These are phyloP conservation scores for Moricandia moricandioides DNA, from an alignment of 345 rosid species.

Conservation along the genomic window DNA sequence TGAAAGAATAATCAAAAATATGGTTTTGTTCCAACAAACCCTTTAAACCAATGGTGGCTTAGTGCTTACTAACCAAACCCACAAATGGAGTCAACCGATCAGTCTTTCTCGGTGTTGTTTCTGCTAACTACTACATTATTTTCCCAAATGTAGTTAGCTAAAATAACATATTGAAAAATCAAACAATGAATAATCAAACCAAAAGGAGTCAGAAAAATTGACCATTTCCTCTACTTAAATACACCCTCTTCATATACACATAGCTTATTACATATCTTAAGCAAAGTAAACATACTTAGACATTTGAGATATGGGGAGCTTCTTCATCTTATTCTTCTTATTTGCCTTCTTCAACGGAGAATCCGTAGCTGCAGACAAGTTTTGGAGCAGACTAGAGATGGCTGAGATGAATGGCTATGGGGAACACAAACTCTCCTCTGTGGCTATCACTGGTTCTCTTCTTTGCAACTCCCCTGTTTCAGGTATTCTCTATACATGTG, in stretches of 20 bases:
- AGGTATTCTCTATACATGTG: slow-evolving; percentile 15
- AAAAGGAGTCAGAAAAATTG: slow-evolving; percentile 9
- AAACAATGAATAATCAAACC: slow-evolving; percentile 4
- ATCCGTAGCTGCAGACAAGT: slow-evolving; percentile 33
- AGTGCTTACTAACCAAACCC: slow-evolving; percentile 38
- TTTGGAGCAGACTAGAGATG: slow-evolving; percentile 40
- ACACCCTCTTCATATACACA: slow-evolving; percentile 19
- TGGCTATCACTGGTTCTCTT: slow-evolving; percentile 34
- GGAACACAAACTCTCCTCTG: slow-evolving; percentile 39
- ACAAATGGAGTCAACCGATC: slow-evolving; percentile 8
- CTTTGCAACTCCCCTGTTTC: slow-evolving; percentile 30
- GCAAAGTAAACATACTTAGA: slow-evolving; percentile 4
- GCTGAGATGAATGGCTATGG: slow-evolving; percentile 37
- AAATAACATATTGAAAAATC: slow-evolving; percentile 19
- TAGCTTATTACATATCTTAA: background rate
- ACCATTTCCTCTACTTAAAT: slow-evolving; percentile 15
- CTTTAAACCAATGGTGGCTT: slow-evolving; percentile 13
- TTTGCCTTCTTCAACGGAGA: slow-evolving; percentile 19
- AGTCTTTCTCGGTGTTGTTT: slow-evolving; percentile 18
- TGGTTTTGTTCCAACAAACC: slow-evolving; percentile 34
- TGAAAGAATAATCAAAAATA: background rate
- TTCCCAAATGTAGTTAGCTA: slow-evolving; percentile 19
- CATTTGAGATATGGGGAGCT: slow-evolving; percentile 4
- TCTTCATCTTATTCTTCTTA: slow-evolving; percentile 25
- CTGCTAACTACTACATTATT: slow-evolving; percentile 30